Evolutionary conservation across 2,329 filamentous ascomycete species (phyloP), one percentile per base, ranked within the genome.

Genomic region (Colletotrichum noveboracense): DNA sequence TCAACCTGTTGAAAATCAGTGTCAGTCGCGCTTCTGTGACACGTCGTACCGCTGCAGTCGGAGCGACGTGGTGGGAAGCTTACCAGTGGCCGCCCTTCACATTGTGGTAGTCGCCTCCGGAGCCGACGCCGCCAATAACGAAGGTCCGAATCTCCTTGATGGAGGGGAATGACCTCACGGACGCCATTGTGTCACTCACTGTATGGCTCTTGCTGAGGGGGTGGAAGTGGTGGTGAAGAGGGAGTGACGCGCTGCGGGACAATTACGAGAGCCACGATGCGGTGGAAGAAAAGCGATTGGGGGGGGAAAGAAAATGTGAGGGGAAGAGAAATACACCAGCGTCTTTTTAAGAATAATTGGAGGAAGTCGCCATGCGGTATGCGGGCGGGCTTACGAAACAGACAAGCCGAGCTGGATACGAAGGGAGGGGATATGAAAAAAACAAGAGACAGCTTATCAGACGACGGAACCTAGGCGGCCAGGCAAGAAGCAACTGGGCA

Each of bases 91-190:
- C 91, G 38, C 91, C 90, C 78, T 95, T 90, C 81, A 98, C 96
- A 89, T 98, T 98, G 89, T 98, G 96, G 84, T 98, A 98, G 83
- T 96, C 94, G 77, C 94, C 94, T 87, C 87, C 88, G 65, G 88
- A 87, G 43, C 88, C 88, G 21, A 89, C 87, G 68, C 93, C 93
- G 73, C 91, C 89, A 71, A 95, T 94, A 75, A 96, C 88, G 81
- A 91, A 96, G 43, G 94, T 95, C 80, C 93, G 89, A 76, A 96
- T 86, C 82, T 92, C 90, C 86, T 94, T 95, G 87, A 96, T 95
- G 71, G 89, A 94, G 62, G 94, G 94, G 79, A 96, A 96, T 9
- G 88, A 82, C 78, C 85, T 87, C 75, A 89, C 89, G 79, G 86
- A 85, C 78, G 87, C 83, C 89, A 90, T 90, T 62, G 55, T 80